phyloP scores from a whole-genome alignment of 148 eudicot genomes.

The Spergularia marina region DNA sequence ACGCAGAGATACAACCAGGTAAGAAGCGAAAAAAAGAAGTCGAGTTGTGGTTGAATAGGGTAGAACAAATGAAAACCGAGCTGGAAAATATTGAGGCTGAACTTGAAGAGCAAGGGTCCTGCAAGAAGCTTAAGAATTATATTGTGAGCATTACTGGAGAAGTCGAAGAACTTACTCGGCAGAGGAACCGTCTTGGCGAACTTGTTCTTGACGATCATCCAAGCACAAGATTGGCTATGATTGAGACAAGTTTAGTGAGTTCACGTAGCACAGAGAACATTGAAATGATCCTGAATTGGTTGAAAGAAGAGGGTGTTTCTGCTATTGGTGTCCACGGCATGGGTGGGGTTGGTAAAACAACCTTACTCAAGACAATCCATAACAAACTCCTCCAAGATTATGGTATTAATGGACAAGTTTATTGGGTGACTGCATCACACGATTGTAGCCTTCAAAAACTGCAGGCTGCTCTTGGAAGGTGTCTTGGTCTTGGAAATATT shows the following conservation, averaged over 20 bases:
- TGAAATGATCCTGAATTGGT: background rate
- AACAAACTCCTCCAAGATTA: background rate
- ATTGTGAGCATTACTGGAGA: background rate
- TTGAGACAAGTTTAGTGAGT: conserved; percentile 4
- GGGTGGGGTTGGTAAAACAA: conserved; percentile 28
- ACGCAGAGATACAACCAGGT: conserved; percentile 18
- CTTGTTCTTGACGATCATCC: background rate
- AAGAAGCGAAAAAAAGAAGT: conserved; percentile 11
- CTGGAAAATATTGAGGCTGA: background rate
- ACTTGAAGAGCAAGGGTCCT: background rate
- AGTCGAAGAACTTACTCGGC: conserved; percentile 11
- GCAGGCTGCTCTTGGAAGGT: conserved; percentile 3
- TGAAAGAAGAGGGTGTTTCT: background rate
- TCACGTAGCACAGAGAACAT: background rate
- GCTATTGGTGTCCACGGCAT: conserved; percentile 12
- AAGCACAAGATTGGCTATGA: conserved; percentile 5
- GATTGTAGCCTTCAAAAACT: background rate
- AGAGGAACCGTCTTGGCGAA: background rate
- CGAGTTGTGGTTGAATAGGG: background rate
- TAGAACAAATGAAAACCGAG: background rate
- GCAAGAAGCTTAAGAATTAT: background rate
- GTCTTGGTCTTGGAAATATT: background rate
- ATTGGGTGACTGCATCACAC: conserved; percentile 18
- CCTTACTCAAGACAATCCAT: conserved; percentile 2
- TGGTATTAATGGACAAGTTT: background rate